Evolutionary conservation across 2,329 filamentous ascomycete genomes (phyloP).

Genomic region (Epicoccum nigrum): DNA sequence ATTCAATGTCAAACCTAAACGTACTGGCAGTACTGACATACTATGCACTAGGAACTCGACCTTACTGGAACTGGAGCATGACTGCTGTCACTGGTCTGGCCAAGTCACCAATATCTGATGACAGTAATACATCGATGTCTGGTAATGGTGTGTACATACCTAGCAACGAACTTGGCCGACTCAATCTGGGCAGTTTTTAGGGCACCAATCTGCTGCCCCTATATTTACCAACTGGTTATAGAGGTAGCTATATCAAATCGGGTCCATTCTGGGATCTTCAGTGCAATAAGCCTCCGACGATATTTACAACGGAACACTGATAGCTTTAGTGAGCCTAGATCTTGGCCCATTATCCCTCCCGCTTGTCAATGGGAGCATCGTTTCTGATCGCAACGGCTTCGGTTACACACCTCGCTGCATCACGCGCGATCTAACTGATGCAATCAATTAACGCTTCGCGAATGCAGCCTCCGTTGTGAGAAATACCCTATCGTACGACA

Average conservation of each 20-base stretch:
- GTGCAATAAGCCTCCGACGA: not conserved
- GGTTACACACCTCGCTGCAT: not conserved
- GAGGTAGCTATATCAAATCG: conserved; percentile 28
- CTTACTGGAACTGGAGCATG: conserved; percentile 58
- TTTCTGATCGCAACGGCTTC: not conserved
- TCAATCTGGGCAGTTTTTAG: not conserved
- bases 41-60: too few relatives aligned
- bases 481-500: not conserved
- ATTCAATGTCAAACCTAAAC: too few relatives aligned
- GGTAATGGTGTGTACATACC: conserved; percentile 23
- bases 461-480: not conserved
- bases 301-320: not conserved
- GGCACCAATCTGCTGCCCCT: conserved; percentile 19
- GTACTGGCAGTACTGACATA: too few relatives aligned
- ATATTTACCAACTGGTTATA: conserved; percentile 7
- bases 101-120: conserved; percentile 30
- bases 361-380: not conserved
- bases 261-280: conserved; percentile 29
- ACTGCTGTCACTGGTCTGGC: conserved; percentile 46
- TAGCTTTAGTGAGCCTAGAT: conserved; percentile 21
- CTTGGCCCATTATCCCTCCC: conserved; percentile 21
- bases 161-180: conserved; percentile 19
- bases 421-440: not conserved
- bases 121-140: conserved; percentile 42
- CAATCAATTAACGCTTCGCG: not conserved